These are phyloP conservation scores for Nicotiana knightiana DNA, from an alignment of 257 asterid genomes.

Conservation along the genomic window DNA sequence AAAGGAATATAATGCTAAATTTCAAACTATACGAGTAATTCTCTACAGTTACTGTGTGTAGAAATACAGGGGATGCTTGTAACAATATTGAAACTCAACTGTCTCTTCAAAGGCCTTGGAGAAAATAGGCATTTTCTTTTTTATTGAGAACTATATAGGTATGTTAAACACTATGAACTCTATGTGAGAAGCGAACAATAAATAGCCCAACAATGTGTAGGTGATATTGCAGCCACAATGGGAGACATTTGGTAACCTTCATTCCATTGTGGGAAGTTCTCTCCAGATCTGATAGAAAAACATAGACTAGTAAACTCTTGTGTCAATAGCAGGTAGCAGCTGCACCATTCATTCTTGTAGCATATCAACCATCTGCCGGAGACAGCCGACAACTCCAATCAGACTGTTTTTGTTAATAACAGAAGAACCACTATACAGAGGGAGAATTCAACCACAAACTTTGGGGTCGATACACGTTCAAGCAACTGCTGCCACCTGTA, in stretches of 20 bases:
- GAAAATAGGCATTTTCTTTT: not conserved
- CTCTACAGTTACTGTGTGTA: not conserved
- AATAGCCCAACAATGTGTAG: not conserved
- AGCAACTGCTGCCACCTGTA: conserved; percentile 82
- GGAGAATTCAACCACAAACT: conserved; percentile 51
- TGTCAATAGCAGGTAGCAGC: not conserved
- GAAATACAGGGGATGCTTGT: not conserved
- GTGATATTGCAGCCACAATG: not conserved
- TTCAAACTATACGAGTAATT: not conserved
- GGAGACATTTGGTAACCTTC: not conserved
- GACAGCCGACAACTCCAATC: not conserved
- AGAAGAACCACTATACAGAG: conserved; percentile 41
- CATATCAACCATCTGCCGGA: not conserved
- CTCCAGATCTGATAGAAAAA: not conserved
- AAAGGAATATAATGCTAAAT: too few species aligned
- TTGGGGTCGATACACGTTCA: conserved; percentile 32
- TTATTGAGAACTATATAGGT: not conserved
- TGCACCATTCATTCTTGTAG: not conserved
- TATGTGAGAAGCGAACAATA: not conserved
- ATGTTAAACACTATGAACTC: not conserved
- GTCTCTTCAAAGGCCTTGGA: not conserved
- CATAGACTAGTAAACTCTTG: not conserved
- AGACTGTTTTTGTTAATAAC: conserved; percentile 34
- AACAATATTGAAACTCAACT: not conserved
- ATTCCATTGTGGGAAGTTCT: not conserved